These are phyloP conservation scores for Triticum monococcum DNA, from an alignment of 176 grass and related monocot species.

Conservation along the genomic window DNA sequence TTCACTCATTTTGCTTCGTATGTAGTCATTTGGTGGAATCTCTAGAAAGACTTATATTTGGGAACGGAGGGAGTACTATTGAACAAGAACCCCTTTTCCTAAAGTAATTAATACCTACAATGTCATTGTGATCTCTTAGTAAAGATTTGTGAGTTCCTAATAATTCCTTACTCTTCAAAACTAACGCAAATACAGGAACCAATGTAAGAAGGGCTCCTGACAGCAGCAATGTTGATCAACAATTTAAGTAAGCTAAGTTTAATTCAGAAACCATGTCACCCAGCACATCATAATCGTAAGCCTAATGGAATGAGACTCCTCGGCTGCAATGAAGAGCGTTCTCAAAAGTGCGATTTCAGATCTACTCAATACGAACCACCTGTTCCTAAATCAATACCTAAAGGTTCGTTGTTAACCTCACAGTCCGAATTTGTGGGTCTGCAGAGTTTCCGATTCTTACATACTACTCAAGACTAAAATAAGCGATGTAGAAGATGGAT, in stretches of 20 bases:
- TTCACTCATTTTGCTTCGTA: no score
- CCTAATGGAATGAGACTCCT: neutral
- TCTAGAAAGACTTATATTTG: no score
- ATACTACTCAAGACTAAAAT: neutral
- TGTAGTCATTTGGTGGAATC: no score
- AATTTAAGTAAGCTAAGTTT: neutral
- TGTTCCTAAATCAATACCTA: neutral
- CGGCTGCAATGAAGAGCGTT: neutral
- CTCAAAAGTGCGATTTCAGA: neutral
- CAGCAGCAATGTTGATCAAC: neutral
- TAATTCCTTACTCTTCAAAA: neutral
- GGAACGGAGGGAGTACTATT: no score
- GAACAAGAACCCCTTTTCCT: neutral
- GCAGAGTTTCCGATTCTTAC: neutral
- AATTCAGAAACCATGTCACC: neutral
- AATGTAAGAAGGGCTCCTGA: neutral
- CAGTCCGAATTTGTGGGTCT: neutral
- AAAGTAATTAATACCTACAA: no score
- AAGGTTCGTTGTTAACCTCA: neutral
- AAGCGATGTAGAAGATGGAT: neutral
- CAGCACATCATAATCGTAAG: neutral
- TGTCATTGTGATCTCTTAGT: no score
- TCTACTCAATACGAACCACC: neutral
- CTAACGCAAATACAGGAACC: neutral
- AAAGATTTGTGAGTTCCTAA: neutral